Evolutionary conservation across 2,329 filamentous ascomycete genomes (phyloP), one percentile per base, ranked within the genome.

Genomic region (Fusarium staphyleae): DNA sequence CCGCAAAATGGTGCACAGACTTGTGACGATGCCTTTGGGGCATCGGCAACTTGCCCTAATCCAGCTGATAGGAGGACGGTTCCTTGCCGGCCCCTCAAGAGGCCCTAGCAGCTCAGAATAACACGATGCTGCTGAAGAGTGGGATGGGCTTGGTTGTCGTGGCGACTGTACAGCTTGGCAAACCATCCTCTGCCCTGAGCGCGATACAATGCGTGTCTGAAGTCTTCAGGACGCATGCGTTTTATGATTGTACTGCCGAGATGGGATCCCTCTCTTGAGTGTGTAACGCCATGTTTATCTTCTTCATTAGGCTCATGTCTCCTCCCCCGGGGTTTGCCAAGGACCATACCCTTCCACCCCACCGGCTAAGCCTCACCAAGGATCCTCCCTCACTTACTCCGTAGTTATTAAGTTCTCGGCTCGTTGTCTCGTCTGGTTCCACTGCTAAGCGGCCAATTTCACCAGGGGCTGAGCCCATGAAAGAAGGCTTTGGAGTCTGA

Each of bases 341-440:
- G 41, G 42, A 34, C 28, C 35, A 46, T 35, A n/a, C 22, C 26
- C 41, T 50, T 42, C 37, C 36, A 36, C 39, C 18, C 55, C 55
- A 58, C 60, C 33, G 26, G 37, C 65, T 62, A 63, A 63, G 65
- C 48, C 60, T 54, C 62, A 54, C 46, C 64, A 67, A 47, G 65
- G 65, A 48, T 63, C 48, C 53, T 61, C 64, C 60, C 52, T 65
- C 58, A 36, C 52, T 55, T n/a, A n/a, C n/a, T n/a, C n/a, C n/a
- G n/a, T n/a, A n/a, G n/a, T n/a, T n/a, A n/a, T n/a, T 48, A 29
- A 43, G 32, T 42, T 48, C 58, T 57, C 54, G 47, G 60, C 28
- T 28, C 41, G 43, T 40, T 52, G 60, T 63, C 58, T 63, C 51
- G 52, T 51, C 55, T 36, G 49, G 41, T 48, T 67, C 60, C 60